phyloP scores from a whole-genome alignment of 306 rosid genomes.

The Cucurbita ficifolia region DNA sequence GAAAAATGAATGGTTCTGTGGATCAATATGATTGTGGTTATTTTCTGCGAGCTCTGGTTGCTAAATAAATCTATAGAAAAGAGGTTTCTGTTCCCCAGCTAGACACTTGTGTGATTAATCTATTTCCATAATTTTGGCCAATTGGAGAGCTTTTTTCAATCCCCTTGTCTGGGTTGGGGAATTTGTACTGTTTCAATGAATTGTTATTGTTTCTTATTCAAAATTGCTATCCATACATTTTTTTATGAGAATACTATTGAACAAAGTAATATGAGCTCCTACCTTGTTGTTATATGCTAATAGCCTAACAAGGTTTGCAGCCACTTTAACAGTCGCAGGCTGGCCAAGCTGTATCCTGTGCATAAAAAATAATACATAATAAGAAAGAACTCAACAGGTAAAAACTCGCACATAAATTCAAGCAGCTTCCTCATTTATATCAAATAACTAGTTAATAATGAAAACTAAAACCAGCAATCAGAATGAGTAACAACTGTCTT shows the following conservation, averaged over 20 bases:
- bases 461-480: neutral
- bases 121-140: neutral
- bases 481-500: neutral
- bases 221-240: neutral
- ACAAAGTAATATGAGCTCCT: constrained; percentile 5
- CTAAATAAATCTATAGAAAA: neutral
- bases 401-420: neutral
- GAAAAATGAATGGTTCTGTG: neutral
- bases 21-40: neutral
- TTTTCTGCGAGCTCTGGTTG: neutral
- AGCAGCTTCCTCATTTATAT: neutral
- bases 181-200: neutral
- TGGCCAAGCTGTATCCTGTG: constrained; percentile 85
- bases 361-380: neutral
- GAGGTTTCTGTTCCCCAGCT: neutral
- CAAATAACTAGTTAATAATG: neutral
- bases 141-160: neutral
- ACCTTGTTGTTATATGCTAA: constrained; percentile 87
- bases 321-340: constrained; percentile 89
- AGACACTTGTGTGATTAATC: neutral
- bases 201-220: neutral
- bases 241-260: neutral
- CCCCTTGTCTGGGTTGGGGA: neutral
- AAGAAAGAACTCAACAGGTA: neutral
- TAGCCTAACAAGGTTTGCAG: constrained; percentile 88